Conservation (phyloP, 2,329 filamentous ascomycete genomes). For the Aspergillus luchuensis region DNA sequence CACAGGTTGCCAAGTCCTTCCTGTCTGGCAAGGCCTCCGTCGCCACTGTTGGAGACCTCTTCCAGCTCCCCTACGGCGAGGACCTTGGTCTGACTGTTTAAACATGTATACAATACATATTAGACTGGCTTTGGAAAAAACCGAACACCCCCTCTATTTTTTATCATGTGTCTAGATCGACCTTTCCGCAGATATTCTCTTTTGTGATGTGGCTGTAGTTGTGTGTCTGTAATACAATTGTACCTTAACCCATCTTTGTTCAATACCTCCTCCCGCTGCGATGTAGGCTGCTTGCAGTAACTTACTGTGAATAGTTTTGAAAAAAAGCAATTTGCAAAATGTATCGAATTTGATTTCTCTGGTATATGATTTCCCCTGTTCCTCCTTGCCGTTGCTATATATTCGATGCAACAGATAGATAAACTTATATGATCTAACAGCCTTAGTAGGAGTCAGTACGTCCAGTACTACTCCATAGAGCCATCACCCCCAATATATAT, state of each 20-base stretch:
- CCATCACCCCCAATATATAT: too few species aligned
- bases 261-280: constrained; percentile 1
- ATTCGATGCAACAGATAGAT: too few species aligned
- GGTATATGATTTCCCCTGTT: too few species aligned
- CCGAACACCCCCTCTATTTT: constrained; percentile 27
- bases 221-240: constrained; percentile 45
- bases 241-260: constrained; percentile 33
- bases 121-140: constrained; percentile 37
- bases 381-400: too few species aligned
- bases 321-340: background rate
- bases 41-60: constrained; percentile 86
- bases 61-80: constrained; percentile 86
- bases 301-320: background rate
- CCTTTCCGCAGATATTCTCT: constrained; percentile 39
- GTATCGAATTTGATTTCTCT: too few species aligned
- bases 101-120: constrained; percentile 46
- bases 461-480: too few species aligned
- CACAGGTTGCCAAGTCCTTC: constrained; percentile 81
- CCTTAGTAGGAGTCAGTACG: too few species aligned
- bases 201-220: constrained; percentile 40
- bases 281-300: background rate
- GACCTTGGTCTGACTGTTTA: constrained; percentile 95
- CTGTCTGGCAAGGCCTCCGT: constrained; percentile 87
- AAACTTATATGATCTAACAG: too few species aligned
- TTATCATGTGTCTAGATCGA: constrained; percentile 40